These are phyloP conservation scores for Tylopilus subfusipes DNA, from an alignment of 768 basidiomycete species.

Conservation along the genomic window DNA sequence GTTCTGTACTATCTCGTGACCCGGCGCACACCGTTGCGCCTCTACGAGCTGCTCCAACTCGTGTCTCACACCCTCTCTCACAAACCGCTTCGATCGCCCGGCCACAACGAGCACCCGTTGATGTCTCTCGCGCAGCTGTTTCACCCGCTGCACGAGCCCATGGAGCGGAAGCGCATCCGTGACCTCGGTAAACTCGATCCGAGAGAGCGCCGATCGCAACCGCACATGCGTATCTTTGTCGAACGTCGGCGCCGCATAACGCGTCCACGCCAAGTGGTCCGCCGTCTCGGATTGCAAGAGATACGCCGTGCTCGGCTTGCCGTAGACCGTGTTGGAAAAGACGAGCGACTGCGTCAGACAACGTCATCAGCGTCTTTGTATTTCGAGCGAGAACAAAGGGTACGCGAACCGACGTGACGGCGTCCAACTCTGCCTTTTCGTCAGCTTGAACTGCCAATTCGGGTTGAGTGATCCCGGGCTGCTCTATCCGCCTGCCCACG, in stretches of 20 bases:
- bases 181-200: conserved; percentile 58
- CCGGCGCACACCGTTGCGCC: conserved; percentile 22
- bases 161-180: conserved; percentile 55
- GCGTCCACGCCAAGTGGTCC: conserved; percentile 75
- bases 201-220: conserved; percentile 43
- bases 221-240: conserved; percentile 7
- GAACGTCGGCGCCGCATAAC: conserved; percentile 39
- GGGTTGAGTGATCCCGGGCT: conserved; percentile 52
- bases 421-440: conserved; percentile 39
- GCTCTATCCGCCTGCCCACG: conserved; percentile 38
- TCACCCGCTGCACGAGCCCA: conserved; percentile 44
- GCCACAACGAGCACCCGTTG: conserved; percentile 59
- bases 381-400: not conserved
- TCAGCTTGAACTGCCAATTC: conserved; percentile 58
- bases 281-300: conserved; percentile 76
- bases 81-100: conserved; percentile 74
- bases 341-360: conserved; percentile 40
- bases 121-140: conserved; percentile 20
- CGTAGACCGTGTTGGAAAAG: conserved; percentile 72
- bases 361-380: too few species aligned
- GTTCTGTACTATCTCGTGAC: conserved; percentile 49
- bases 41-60: conserved; percentile 55
- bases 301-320: conserved; percentile 56
- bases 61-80: conserved; percentile 50
- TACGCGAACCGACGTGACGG: conserved; percentile 7